Evolutionary conservation across 495 filamentous ascomycete genomes (phyloP), one percentile per base, ranked within the genome.

Genomic region (Penicillium paxilli): DNA sequence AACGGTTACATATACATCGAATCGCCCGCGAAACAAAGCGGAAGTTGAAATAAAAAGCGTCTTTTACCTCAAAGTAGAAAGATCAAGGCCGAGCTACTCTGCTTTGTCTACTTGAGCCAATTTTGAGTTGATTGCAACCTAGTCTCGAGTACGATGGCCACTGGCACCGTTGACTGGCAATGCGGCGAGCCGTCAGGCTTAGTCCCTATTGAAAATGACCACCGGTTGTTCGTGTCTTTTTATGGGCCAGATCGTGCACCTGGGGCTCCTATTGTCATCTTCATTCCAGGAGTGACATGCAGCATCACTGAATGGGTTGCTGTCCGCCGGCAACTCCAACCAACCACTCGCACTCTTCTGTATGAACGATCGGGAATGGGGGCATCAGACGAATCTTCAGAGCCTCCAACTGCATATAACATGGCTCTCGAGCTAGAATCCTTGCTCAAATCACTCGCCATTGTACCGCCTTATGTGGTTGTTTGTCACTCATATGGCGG

Each of bases 401-500:
- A 33, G 11, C 38, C 59, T 41, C 22, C 45, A 22, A 40, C 41
- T 12, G 32, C 62, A 52, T n/a, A 45, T 30, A 35, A 37, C 28
- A 57, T 57, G 19, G 59, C 54, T 4, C 44, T 56, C 16, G 55
- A 63, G 17, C 49, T 71, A 1, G 32, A 52, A 17, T 19, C n/a
- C 32, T 40, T 60, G 7, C 57, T 65, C 28, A 17, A 50, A 24
- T 48, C 44, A 22, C 14, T 56, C 16, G 11, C 45, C 11, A n/a
- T 68, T n/a, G 20, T 21, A 1, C 63, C 69, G 0, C 73, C 70
- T 14, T 75, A 67, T 47, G 56, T 74, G 1, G 44, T 76, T 10
- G 52, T 75, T 2, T 70, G 60, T 26, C 73, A 76, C 48, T 75
- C 72, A 26, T 76, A 71, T 22, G 73, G 73, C 10, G 73, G 73